A percentile compares a stretch with the other conserved stretches of the same genome.
These are phyloP conservation scores for Diutina neorugosa DNA, from an alignment of 1,139 yeast genomes.

Conservation along the genomic window DNA sequence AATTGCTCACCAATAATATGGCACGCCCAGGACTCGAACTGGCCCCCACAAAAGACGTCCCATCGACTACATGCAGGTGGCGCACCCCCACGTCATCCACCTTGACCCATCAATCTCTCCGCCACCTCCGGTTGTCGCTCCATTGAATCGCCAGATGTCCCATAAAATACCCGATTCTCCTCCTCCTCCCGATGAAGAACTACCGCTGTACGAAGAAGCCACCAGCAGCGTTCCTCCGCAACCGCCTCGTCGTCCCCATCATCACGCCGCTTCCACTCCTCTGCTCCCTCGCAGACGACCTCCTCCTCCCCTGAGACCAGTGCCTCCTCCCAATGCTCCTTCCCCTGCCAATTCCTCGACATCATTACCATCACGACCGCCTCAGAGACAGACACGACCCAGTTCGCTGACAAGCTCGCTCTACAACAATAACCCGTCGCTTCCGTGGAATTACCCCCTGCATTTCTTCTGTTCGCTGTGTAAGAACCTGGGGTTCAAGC, in stretches of 20 bases:
- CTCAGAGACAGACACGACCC: not conserved
- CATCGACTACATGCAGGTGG: not conserved
- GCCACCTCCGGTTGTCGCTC: no score
- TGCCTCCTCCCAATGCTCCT: not conserved
- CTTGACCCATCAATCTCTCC: no score
- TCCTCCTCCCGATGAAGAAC: constrained; percentile 5
- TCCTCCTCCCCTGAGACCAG: constrained; percentile 3
- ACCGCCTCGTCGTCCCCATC: constrained; percentile 5
- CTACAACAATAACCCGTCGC: constrained; percentile 12
- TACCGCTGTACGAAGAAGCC: constrained; percentile 14
- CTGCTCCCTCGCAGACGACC: constrained; percentile 4
- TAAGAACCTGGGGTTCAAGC: constrained; percentile 28
- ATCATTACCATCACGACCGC: not conserved
- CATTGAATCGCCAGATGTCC: not conserved
- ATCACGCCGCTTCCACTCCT: not conserved
- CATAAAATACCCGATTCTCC: not conserved
- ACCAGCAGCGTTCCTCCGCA: constrained; percentile 6
- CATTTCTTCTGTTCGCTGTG: constrained; percentile 28
- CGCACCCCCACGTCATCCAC: not conserved
- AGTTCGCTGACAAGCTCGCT: constrained; percentile 3
- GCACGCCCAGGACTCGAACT: no score
- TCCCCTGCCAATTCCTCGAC: not conserved
- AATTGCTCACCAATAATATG: no score
- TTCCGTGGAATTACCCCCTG: constrained; percentile 45
- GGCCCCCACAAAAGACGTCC: not conserved